Percentiles rank a stretch among this genome's conserved stretches.
phyloP scores from a whole-genome alignment of 805 yeast genomes.

The Saturnispora sanitii region DNA sequence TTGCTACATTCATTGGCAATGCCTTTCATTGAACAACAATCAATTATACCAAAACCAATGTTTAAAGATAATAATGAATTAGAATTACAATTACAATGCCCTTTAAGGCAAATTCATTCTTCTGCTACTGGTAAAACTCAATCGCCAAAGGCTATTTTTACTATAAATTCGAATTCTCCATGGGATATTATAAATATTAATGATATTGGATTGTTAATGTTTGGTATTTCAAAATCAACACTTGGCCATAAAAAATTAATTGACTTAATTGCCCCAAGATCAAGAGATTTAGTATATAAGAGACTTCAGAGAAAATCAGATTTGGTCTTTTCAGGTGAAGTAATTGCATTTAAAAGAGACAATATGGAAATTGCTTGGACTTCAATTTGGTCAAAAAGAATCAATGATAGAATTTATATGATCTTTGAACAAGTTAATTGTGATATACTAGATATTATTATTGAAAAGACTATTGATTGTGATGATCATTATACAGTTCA shows the following conservation, averaged over 20 bases:
- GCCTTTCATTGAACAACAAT: constrained; percentile 43
- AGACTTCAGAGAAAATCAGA: constrained; percentile 36
- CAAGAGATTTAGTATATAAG: constrained; percentile 57
- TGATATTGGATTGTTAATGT: constrained; percentile 79
- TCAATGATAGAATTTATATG: constrained; percentile 61
- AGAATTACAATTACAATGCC: constrained; percentile 4
- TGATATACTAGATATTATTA: constrained; percentile 49
- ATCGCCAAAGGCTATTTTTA: constrained; percentile 76
- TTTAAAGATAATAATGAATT: neutral
- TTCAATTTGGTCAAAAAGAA: constrained; percentile 81
- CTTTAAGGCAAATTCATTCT: constrained; percentile 38
- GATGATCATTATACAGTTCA: constrained; percentile 10
- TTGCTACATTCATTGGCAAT: constrained; percentile 57
- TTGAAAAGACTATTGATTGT: constrained; percentile 29
- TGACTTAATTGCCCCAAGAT: constrained; percentile 71
- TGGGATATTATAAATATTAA: constrained; percentile 80
- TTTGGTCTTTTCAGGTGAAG: constrained; percentile 71
- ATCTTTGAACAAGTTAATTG: constrained; percentile 81
- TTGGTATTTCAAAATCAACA: constrained; percentile 65
- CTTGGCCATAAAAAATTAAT: constrained; percentile 54
- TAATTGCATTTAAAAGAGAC: constrained; percentile 66
- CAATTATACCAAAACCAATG: constrained; percentile 12
- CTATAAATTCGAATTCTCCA: constrained; percentile 64
- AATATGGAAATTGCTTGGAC: constrained; percentile 69
- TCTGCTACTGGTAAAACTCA: constrained; percentile 58